These are phyloP conservation scores for Marchantia paleacea DNA, from an alignment of 225 moss, liverwort and hornwort species.

Conservation along the genomic window DNA sequence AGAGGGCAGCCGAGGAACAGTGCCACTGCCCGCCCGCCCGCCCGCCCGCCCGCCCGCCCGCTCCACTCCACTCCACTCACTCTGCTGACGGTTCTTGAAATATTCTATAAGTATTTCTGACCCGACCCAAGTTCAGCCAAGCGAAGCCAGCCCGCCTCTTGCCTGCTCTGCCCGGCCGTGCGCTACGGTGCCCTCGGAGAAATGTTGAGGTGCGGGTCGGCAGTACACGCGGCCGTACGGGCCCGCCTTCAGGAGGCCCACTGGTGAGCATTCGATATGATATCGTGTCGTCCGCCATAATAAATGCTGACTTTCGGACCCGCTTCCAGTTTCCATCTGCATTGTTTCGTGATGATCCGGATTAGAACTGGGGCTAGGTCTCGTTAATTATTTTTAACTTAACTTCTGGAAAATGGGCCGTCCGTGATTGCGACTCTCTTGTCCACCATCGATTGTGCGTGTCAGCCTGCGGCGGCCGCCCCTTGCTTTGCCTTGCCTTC, in stretches of 20 bases:
- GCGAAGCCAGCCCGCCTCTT: neutral
- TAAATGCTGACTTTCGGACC: neutral
- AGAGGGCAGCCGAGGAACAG: neutral
- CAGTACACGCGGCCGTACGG: neutral
- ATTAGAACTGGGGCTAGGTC: neutral
- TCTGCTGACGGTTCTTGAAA: neutral
- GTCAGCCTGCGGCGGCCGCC: conserved; percentile 18
- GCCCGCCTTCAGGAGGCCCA: conserved; percentile 9
- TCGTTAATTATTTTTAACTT: too few species aligned
- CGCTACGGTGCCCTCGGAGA: neutral
- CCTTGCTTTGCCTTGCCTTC: conserved; percentile 5
- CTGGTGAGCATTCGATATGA: conserved; percentile 4
- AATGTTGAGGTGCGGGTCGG: neutral
- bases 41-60: neutral
- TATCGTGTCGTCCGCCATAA: conserved; percentile 3
- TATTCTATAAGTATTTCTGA: neutral
- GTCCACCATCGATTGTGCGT: conserved; percentile 4
- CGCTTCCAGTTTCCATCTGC: neutral
- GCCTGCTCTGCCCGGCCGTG: neutral
- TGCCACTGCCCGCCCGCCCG: neutral
- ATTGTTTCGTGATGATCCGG: neutral
- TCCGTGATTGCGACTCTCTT: neutral
- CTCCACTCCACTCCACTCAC: neutral
- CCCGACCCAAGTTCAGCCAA: neutral
- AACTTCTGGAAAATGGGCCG: conserved; percentile 1